These are phyloP conservation scores for Pleurotus tuber-regium DNA, from an alignment of 768 basidiomycete genomes.

Conservation along the genomic window DNA sequence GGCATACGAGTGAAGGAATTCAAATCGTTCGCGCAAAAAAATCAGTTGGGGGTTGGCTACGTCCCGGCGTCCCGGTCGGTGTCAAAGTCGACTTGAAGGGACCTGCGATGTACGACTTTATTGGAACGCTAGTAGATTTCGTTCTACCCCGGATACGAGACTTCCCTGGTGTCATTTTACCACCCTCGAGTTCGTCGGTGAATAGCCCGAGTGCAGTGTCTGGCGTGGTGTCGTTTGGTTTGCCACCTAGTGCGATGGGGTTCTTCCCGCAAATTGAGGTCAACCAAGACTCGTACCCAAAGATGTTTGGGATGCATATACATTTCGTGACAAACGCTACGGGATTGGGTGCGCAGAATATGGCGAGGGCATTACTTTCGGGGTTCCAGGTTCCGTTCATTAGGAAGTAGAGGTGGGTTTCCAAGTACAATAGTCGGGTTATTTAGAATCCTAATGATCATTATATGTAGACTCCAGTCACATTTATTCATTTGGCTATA, in stretches of 20 bases:
- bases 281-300: slow-evolving; percentile 88
- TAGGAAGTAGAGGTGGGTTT: slow-evolving; percentile 31
- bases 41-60: slow-evolving; percentile 78
- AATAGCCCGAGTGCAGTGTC: slow-evolving; percentile 76
- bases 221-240: slow-evolving; percentile 88
- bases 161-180: slow-evolving; percentile 80
- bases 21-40: slow-evolving; percentile 72
- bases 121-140: slow-evolving; percentile 85
- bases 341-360: slow-evolving; percentile 88
- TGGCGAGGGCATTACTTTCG: slow-evolving; percentile 81
- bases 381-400: slow-evolving; percentile 91
- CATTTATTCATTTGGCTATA: too few species aligned
- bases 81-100: slow-evolving; percentile 91
- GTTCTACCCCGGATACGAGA: slow-evolving; percentile 94
- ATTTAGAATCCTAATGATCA: too few species aligned
- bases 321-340: slow-evolving; percentile 88
- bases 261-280: slow-evolving; percentile 97
- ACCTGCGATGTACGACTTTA: slow-evolving; percentile 92
- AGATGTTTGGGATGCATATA: slow-evolving; percentile 86
- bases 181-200: slow-evolving; percentile 65
- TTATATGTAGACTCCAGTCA: too few species aligned
- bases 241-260: slow-evolving; percentile 79
- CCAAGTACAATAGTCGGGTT: too few species aligned
- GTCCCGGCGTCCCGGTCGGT: slow-evolving; percentile 78
- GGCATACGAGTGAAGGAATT: slow-evolving; percentile 69